These are phyloP conservation scores for Sclerotinia minor DNA, from an alignment of 2,329 filamentous ascomycete species.

Conservation along the genomic window DNA sequence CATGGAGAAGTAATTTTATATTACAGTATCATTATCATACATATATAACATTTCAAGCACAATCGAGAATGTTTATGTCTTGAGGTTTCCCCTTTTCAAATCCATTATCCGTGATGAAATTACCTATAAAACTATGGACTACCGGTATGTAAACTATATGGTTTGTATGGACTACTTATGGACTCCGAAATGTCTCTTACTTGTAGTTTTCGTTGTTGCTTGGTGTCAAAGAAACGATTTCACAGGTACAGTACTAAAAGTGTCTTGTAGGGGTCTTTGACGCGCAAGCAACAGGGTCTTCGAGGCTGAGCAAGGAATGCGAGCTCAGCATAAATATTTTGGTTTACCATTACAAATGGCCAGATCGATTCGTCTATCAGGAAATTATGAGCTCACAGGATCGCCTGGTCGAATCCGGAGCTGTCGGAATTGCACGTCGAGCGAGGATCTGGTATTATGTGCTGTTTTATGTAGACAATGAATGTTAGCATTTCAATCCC, in stretches of 20 bases:
- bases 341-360: not conserved
- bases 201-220: not conserved
- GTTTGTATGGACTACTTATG: not conserved
- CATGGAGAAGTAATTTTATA: too few relatives aligned
- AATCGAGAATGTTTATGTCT: not conserved
- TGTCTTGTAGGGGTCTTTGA: conserved; percentile 14
- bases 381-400: not conserved
- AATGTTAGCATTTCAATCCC: not conserved
- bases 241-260: not conserved
- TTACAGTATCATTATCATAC: not conserved
- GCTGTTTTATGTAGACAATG: not conserved
- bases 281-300: conserved; percentile 26
- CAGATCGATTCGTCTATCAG: not conserved
- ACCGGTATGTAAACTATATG: not conserved
- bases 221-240: not conserved
- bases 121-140: not conserved
- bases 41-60: not conserved
- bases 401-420: not conserved
- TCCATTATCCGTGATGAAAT: not conserved
- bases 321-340: not conserved
- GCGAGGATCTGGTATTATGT: not conserved
- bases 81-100: not conserved
- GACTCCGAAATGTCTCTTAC: not conserved
- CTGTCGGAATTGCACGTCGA: not conserved
- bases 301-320: conserved; percentile 22